Conservation (phyloP, 179 eudicot genomes). For the Vitellaria paradoxa region DNA sequence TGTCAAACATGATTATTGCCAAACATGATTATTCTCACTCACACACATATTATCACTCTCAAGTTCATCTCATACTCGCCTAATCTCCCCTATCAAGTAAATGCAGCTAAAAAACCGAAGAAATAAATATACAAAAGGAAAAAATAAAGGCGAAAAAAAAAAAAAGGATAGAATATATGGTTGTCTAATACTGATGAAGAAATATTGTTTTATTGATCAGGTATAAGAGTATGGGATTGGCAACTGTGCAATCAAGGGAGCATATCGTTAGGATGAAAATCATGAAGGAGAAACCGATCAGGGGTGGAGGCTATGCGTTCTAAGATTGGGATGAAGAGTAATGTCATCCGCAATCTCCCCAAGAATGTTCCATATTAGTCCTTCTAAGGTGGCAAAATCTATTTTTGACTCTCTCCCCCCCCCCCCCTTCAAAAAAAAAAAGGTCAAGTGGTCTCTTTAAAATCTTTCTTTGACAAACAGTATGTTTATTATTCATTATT, state of each 20-base stretch:
- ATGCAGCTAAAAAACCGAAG: too few species aligned
- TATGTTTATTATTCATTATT: too few species aligned
- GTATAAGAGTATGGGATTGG: constrained; percentile 86
- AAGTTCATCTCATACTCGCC: too few species aligned
- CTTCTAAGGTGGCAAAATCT: neutral
- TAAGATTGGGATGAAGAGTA: constrained; percentile 92
- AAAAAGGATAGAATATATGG: too few species aligned
- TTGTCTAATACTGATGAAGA: neutral
- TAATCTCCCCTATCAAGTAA: too few species aligned
- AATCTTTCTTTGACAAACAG: too few species aligned
- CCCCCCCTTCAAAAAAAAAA: too few species aligned
- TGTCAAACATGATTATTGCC: too few species aligned
- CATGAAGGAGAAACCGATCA: constrained; percentile 64
- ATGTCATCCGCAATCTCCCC: constrained; percentile 82
- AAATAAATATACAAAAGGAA: neutral
- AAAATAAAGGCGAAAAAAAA: neutral
- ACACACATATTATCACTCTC: too few species aligned
- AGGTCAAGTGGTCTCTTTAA: too few species aligned
- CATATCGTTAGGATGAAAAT: constrained; percentile 79
- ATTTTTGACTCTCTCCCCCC: too few species aligned
- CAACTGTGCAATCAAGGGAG: constrained; percentile 84
- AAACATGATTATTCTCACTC: too few species aligned
- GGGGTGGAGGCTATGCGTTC: constrained; percentile 81
- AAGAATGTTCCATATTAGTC: constrained; percentile 69
- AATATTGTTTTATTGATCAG: constrained; percentile 30